A percentile compares a stretch with the other conserved stretches of the same genome.
phyloP scores from a whole-genome alignment of 2,329 filamentous ascomycete genomes.

The Thelonectria blattea region DNA sequence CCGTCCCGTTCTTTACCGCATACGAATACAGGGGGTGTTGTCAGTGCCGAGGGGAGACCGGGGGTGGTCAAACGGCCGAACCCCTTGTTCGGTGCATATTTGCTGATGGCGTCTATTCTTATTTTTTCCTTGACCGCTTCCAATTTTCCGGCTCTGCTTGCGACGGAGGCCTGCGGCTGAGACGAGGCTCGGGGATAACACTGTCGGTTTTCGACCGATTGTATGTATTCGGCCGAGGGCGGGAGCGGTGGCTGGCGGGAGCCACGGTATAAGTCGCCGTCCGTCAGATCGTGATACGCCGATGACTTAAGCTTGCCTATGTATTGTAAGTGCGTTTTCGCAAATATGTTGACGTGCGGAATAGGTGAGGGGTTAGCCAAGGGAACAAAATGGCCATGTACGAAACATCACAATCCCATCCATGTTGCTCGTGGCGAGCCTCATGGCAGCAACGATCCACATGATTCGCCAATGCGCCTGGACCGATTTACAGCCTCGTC shows the following conservation, averaged over 20 bases:
- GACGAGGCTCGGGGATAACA: neutral
- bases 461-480: too few relatives aligned
- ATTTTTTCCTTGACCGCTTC: slow-evolving; percentile 6
- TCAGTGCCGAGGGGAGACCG: slow-evolving; percentile 5
- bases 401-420: neutral
- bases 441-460: neutral
- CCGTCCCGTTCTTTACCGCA: neutral
- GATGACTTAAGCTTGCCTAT: neutral
- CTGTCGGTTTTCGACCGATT: neutral
- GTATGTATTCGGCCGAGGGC: neutral
- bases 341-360: neutral
- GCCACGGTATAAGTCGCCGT: neutral
- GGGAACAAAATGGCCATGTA: too few relatives aligned
- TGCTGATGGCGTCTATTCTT: neutral
- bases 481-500: neutral
- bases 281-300: neutral
- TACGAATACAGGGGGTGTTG: neutral
- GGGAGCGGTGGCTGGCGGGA: neutral
- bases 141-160: neutral
- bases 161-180: slow-evolving; percentile 9
- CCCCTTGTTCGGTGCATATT: neutral
- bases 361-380: neutral
- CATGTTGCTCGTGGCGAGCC: neutral
- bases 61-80: neutral
- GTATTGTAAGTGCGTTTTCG: too few relatives aligned